These are phyloP conservation scores for Plasmodium cynomolgi DNA, from an alignment of 169 alveolate genomes.

Conservation along the genomic window DNA sequence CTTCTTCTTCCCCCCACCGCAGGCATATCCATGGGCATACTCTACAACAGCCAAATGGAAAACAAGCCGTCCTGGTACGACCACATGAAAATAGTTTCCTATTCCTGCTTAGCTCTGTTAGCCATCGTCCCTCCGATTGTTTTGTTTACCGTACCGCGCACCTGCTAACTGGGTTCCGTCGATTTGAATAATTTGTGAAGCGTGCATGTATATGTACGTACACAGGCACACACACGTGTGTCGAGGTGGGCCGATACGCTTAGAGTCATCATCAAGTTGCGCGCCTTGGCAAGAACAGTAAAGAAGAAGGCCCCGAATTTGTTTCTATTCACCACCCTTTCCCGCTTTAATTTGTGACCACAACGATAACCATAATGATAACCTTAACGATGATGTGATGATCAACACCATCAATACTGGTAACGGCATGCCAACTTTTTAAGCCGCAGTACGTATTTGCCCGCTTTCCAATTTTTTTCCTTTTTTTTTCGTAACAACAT, in stretches of 20 bases:
- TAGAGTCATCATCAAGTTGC: not conserved
- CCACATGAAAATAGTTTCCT: slow-evolving; percentile 50
- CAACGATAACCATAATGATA: not conserved
- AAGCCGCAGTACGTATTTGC: slow-evolving; percentile 26
- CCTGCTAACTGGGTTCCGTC: slow-evolving; percentile 9
- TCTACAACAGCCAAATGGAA: slow-evolving; percentile 80
- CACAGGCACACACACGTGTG: not conserved
- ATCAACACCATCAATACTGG: not conserved
- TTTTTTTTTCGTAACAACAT: slow-evolving; percentile 12
- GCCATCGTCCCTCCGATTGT: slow-evolving; percentile 46
- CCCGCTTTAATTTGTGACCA: not conserved
- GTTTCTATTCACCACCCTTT: not conserved
- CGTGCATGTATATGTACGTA: not conserved
- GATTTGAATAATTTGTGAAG: not conserved
- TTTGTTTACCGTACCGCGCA: slow-evolving; percentile 43
- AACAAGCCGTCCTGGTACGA: slow-evolving; percentile 85
- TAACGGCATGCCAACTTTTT: not conserved
- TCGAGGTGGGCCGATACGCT: not conserved
- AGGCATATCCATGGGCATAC: slow-evolving; percentile 83
- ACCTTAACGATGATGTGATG: not conserved
- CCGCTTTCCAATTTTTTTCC: not conserved
- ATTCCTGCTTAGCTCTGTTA: slow-evolving; percentile 33
- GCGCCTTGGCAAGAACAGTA: not conserved
- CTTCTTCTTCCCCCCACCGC: not conserved
- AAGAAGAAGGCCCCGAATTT: not conserved